Base-by-base conservation (phyloP, 805 yeast genomes). In the Candida schatavii region DNA sequence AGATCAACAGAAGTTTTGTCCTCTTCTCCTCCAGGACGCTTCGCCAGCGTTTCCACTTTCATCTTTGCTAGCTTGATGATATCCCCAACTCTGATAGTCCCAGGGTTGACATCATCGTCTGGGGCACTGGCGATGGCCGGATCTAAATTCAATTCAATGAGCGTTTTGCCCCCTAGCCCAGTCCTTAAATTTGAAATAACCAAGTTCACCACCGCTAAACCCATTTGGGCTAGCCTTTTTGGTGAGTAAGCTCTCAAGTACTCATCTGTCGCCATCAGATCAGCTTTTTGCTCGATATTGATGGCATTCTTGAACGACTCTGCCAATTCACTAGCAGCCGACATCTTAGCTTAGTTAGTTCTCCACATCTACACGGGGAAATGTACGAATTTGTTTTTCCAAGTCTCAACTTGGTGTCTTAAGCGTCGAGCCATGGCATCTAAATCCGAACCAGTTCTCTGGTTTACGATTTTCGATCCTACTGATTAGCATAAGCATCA, bases 151-250 rank as follows among this genome's bases (percentile, higher is more conserved):
- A 91, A 61, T 48, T 88, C 95, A 11, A 88, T 51, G 4, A 83
- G 67, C 1, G 80, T 68, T 44, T 81, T 78, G 2, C 97, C 97
- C 13, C 88, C 95, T 7, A 88, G 64, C 0, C 96, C 95, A 0
- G 90, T 84, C 42, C 84, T 69, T 2, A 85, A 62, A 42, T 80
- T 78, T n/a, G 74, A 72, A 11, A 84, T 64, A 0, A 65, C 57
- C 37, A 91, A 66, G 58, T 89, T 86, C 37, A 81, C 59, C 3
- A 88, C 68, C 0, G 97, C 97, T 20, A 86, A 66, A 0, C 97
- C 97, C 40, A 77, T 71, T 9, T 68, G 62, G 0, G 84, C 84
- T n/a, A 91, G 68, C 42, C 73, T 72, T 55, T 83, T 83, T 1
- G 89, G 80, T 1, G 91, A 49, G 43, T 64, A 66, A 3, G 56